phyloP scores from a whole-genome alignment of 2,329 filamentous ascomycete species.

The Bertia moriformis region DNA sequence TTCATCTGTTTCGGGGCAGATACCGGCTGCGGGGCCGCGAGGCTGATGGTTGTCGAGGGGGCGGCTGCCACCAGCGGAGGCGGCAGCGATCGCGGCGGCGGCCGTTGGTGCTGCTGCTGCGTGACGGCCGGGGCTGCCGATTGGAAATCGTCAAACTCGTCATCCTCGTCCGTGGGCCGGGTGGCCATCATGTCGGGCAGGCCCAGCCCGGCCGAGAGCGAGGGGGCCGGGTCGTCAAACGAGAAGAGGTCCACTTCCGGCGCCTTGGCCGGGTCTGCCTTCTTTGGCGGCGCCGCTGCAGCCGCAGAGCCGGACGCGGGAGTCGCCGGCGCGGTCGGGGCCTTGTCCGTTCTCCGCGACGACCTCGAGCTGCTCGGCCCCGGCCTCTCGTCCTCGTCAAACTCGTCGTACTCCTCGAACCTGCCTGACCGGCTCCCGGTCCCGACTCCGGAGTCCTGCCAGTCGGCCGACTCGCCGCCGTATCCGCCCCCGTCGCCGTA shows the following conservation, averaged over 20 bases:
- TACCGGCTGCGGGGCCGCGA: conserved; percentile 70
- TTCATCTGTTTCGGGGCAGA: conserved; percentile 68
- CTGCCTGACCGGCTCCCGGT: conserved; percentile 59
- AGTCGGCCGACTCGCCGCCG: conserved; percentile 62
- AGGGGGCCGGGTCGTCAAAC: conserved; percentile 63
- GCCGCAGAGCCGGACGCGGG: conserved; percentile 29
- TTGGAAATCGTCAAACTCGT: conserved; percentile 96
- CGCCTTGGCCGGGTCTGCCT: conserved; percentile 66
- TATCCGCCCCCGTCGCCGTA: conserved; percentile 95
- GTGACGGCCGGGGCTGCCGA: conserved; percentile 52
- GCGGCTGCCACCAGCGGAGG: too few species aligned
- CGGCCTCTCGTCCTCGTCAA: conserved; percentile 66
- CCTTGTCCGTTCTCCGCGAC: too few species aligned
- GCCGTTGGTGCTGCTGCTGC: conserved; percentile 28
- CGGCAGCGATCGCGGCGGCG: conserved; percentile 35
- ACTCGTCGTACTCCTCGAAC: conserved; percentile 96
- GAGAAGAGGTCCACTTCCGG: conserved; percentile 78
- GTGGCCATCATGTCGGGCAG: conserved; percentile 20
- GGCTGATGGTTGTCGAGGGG: conserved; percentile 54
- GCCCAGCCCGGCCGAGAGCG: conserved; percentile 23
- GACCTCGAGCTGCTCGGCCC: too few species aligned
- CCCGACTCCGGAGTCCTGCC: conserved; percentile 46
- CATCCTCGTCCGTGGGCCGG: conserved; percentile 50
- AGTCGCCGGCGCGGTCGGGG: too few species aligned
- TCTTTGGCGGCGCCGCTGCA: conserved; percentile 23